These are phyloP conservation scores for Leccinum subtestaceum DNA, from an alignment of 768 basidiomycete genomes.

Conservation along the genomic window DNA sequence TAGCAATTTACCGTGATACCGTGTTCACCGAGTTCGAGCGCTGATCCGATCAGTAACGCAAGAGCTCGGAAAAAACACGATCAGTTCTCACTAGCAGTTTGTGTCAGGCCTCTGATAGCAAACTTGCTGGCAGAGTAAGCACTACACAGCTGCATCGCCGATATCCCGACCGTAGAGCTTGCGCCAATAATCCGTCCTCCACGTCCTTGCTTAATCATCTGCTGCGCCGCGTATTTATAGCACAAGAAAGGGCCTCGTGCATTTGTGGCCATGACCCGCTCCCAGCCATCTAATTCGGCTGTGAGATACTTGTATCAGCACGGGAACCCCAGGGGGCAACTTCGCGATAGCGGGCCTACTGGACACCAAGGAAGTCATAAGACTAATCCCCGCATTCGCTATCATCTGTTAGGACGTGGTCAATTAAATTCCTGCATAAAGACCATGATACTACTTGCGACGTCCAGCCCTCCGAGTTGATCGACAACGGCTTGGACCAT, in stretches of 20 bases:
- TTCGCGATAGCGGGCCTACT: background rate
- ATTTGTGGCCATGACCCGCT: background rate
- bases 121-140: constrained; percentile 40
- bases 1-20: background rate
- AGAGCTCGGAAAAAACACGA: background rate
- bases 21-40: background rate
- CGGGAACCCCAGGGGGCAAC: background rate
- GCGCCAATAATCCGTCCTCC: background rate
- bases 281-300: background rate
- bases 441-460: background rate
- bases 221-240: background rate
- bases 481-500: background rate
- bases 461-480: constrained; percentile 1
- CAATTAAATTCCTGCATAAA: background rate
- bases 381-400: constrained; percentile 10
- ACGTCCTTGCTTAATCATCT: background rate
- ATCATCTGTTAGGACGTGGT: constrained; percentile 6
- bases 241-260: background rate
- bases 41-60: background rate
- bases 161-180: background rate
- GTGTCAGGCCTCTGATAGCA: constrained; percentile 41
- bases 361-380: background rate
- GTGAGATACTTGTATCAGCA: background rate
- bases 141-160: background rate
- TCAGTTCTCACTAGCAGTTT: constrained; percentile 32